A percentile compares a stretch with the other conserved stretches of the same genome.
phyloP scores from a whole-genome alignment of 208 protist species.

The Acanthamoeba healyi region DNA sequence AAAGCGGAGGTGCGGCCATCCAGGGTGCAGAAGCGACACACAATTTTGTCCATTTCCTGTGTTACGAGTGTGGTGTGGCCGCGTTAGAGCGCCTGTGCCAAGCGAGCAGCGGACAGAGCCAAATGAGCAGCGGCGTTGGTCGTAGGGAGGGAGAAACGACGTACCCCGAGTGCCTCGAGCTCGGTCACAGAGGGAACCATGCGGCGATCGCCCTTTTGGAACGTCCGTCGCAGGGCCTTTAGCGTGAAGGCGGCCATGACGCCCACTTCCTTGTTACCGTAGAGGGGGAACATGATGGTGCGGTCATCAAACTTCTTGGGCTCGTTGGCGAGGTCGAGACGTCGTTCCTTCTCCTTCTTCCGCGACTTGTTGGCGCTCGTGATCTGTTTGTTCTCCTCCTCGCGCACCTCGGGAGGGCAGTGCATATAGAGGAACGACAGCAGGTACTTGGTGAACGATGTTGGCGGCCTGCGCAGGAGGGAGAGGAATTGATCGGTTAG shows the following conservation, averaged over 20 bases:
- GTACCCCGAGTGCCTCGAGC: not conserved
- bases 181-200: constrained; percentile 32
- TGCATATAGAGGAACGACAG: constrained; percentile 23
- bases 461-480: constrained; percentile 5
- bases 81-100: not conserved
- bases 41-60: constrained; percentile 11
- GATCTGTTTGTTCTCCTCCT: not conserved
- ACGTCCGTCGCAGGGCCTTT: not conserved
- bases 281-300: not conserved
- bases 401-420: not conserved
- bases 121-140: too few species aligned
- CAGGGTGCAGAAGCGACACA: constrained; percentile 2
- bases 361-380: not conserved
- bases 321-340: not conserved
- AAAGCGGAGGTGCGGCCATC: not conserved
- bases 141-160: too few species aligned
- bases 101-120: not conserved
- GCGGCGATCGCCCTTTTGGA: constrained; percentile 27
- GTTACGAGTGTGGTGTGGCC: not conserved
- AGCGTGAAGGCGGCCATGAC: not conserved
- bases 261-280: not conserved
- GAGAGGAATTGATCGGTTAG: too few species aligned
- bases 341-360: constrained; percentile 23
- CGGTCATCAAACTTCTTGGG: not conserved
- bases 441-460: constrained; percentile 27